Evolutionary conservation across 306 rosid genomes (phyloP), one percentile per base, ranked within the genome.

Genomic region (Vigna trinervia): DNA sequence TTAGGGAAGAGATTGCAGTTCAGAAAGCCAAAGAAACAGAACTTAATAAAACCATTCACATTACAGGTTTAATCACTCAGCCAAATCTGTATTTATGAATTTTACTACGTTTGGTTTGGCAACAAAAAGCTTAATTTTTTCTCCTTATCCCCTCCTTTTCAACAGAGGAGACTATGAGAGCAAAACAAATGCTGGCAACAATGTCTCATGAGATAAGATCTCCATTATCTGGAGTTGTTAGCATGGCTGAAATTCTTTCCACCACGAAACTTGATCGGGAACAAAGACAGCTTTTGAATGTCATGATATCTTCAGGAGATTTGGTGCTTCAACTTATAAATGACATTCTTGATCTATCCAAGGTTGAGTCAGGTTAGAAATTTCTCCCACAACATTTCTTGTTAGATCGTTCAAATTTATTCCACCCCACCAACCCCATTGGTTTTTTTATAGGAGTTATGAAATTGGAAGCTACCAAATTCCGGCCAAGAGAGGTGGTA

Each of bases 201-300:
- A 95, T 95, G 99, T 95, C 97, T 70, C 99, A 95, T 56, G 98
- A 96, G 89, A 96, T 96, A 79, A 88, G 99, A 83, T 96, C 98
- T 56, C 99, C 99, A 11, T 87, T 96, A 17, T 86, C 98, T 71
- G 99, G 99, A 11, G 98, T 96, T 74, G 97, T 96, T 62, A 89
- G 98, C 88, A 96, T 96, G 96, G 96, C 99, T 64, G 97, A 96
- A 71, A 92, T 96, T 84, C 97, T 96, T 66, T 82, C 94, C 63
- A 88, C 93, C 69, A 88, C 99, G 20, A 92, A 85, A 86, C 98
- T 92, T 41, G 99, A 96, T 61, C 82, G 59, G 2, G 99, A 96
- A 73, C 99, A 96, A 73, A 91, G 81, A 47, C 94, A 96, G 67
- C 90, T 91, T n/a, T 84, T 96, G 85, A 89, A 87, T 50, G 98